Conservation (phyloP, 768 basidiomycete species). For the Mrakia hoshinonis region DNA sequence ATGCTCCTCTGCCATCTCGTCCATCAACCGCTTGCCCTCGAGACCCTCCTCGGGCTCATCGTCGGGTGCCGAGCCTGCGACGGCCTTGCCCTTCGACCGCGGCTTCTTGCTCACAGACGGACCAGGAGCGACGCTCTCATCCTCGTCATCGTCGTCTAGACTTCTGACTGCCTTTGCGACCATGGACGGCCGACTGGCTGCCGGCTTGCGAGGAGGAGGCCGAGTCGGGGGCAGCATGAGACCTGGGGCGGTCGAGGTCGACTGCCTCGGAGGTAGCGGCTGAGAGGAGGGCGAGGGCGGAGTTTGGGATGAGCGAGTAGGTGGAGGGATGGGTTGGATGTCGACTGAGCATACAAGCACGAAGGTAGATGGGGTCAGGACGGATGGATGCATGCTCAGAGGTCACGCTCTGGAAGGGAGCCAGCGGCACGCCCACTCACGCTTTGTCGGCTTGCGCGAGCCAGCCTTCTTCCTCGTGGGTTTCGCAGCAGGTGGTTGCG, state of each 20-base stretch:
- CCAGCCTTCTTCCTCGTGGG: background rate
- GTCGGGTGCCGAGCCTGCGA: background rate
- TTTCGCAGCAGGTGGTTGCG: background rate
- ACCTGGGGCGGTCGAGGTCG: background rate
- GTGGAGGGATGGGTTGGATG: background rate
- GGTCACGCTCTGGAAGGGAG: background rate
- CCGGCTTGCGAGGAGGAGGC: background rate
- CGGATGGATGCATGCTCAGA: background rate
- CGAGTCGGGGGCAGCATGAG: background rate
- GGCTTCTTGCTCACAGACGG: background rate
- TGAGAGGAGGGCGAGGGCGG: slow-evolving; percentile 6
- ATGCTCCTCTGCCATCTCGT: slow-evolving; percentile 17
- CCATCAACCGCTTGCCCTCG: background rate
- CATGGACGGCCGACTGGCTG: background rate
- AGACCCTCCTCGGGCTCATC: background rate
- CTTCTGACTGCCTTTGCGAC: background rate
- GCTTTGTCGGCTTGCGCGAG: background rate
- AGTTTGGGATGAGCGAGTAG: slow-evolving; percentile 11
- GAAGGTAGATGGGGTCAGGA: background rate
- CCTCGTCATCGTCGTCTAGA: background rate
- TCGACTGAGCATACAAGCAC: background rate
- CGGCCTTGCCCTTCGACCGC: background rate
- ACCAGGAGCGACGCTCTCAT: background rate
- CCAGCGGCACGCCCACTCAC: background rate
- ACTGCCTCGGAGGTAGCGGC: background rate